Evolutionary conservation across 176 grass and related monocot species (phyloP).

Genomic region (Rhynchospora tenuis): DNA sequence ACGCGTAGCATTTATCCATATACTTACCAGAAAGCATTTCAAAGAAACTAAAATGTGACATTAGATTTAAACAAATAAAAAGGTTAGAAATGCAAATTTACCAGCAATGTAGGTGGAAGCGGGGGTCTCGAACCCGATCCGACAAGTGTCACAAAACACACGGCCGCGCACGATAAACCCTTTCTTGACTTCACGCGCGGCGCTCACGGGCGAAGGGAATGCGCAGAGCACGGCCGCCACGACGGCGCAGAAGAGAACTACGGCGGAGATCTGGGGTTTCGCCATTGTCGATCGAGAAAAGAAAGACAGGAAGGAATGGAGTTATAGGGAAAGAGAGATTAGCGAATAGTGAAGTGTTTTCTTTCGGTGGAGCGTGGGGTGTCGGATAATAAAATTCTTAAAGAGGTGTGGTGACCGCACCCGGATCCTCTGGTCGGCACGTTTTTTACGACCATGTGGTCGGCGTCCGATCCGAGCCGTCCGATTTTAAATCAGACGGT

Average conservation of each 20-base stretch:
- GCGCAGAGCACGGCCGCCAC: slow-evolving; percentile 7
- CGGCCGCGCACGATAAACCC: slow-evolving; percentile 68
- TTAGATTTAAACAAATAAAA: not conserved
- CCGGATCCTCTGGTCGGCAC: too few species aligned
- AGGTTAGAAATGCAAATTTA: not conserved
- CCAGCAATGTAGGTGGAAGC: slow-evolving; percentile 73
- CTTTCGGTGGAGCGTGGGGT: not conserved
- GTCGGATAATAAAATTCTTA: not conserved
- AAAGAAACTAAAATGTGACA: not conserved
- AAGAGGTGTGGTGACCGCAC: not conserved
- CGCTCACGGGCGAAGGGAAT: slow-evolving; percentile 7
- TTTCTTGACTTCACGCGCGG: slow-evolving; percentile 27
- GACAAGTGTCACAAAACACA: slow-evolving; percentile 89
- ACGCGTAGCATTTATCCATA: not conserved
- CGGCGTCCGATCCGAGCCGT: too few species aligned
- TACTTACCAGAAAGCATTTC: not conserved
- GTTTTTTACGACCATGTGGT: too few species aligned
- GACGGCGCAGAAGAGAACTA: slow-evolving; percentile 21
- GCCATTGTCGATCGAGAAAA: slow-evolving; percentile 14
- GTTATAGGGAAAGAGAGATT: not conserved
- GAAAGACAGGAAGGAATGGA: not conserved
- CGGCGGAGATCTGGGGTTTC: not conserved
- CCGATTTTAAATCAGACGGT: too few species aligned
- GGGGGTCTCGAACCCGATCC: slow-evolving; percentile 86
- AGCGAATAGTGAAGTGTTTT: not conserved